These are phyloP conservation scores for Syzygium jambos DNA, from an alignment of 345 rosid genomes.

Conservation along the genomic window DNA sequence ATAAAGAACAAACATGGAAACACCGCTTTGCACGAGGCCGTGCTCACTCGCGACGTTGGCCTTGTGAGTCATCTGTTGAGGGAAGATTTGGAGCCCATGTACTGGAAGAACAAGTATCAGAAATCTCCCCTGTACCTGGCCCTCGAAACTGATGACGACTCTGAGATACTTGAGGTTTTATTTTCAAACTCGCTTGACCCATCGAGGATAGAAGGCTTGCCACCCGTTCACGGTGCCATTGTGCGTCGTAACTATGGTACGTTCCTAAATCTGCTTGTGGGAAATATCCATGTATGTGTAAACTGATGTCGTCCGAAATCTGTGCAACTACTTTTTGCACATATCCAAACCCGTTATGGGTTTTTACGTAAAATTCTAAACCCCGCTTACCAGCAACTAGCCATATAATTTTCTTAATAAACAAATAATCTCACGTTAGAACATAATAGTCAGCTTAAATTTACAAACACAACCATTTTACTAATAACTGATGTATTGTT, in stretches of 20 bases:
- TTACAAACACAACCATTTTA: too few relatives aligned
- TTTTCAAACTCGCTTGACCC: rapidly evolving
- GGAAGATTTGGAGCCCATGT: not conserved
- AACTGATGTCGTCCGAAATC: too few relatives aligned
- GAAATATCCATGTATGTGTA: rapidly evolving
- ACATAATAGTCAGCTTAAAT: not conserved
- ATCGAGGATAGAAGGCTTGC: not conserved
- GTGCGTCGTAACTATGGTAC: not conserved
- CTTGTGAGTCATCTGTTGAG: rapidly evolving
- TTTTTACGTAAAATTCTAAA: too few relatives aligned
- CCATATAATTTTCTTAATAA: too few relatives aligned
- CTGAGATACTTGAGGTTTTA: rapidly evolving
- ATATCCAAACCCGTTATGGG: not conserved
- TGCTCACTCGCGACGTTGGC: rapidly evolving
- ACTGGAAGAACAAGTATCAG: not conserved
- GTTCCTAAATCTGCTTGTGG: not conserved
- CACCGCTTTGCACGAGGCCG: not conserved
- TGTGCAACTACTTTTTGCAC: not conserved
- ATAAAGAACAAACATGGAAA: not conserved
- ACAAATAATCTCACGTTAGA: not conserved
- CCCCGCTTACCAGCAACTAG: not conserved
- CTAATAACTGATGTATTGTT: too few relatives aligned
- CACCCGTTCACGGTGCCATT: not conserved
- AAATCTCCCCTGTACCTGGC: not conserved
- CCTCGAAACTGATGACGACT: rapidly evolving